These are phyloP conservation scores for Aspergillus tubingensis DNA, from an alignment of 2,329 filamentous ascomycete species.

Conservation along the genomic window DNA sequence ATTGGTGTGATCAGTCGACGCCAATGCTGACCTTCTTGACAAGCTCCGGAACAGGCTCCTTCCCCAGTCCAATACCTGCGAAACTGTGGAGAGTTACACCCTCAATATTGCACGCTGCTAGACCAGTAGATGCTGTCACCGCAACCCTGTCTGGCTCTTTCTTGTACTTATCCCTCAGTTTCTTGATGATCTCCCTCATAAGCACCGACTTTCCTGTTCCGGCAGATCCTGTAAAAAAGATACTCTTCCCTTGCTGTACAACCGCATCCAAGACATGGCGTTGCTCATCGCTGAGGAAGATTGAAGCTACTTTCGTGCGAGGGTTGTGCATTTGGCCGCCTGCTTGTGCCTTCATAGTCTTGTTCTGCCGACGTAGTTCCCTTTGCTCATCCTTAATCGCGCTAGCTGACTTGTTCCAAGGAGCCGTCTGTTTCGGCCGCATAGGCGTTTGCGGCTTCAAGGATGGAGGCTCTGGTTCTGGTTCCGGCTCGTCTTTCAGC, in stretches of 20 bases:
- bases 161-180: conserved; percentile 73
- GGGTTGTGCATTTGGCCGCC: conserved; percentile 42
- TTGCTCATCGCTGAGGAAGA: conserved; percentile 85
- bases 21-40: conserved; percentile 66
- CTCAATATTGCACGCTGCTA: conserved; percentile 95
- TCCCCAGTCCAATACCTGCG: conserved; percentile 90
- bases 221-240: conserved; percentile 97
- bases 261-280: conserved; percentile 80
- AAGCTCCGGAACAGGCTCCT: conserved; percentile 76
- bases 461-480: conserved; percentile 26
- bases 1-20: not conserved
- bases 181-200: conserved; percentile 85
- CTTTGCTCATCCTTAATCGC: conserved; percentile 77
- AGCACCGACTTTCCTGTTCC: conserved; percentile 96
- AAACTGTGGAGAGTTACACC: conserved; percentile 96
- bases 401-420: conserved; percentile 75
- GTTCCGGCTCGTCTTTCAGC: conserved; percentile 34
- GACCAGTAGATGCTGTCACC: conserved; percentile 90
- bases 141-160: conserved; percentile 82
- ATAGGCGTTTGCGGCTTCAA: conserved; percentile 47
- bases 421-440: conserved; percentile 47
- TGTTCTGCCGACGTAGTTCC: conserved; percentile 64
- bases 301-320: conserved; percentile 50
- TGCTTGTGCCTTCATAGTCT: conserved; percentile 49
- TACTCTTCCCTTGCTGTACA: conserved; percentile 75